A percentile compares a stretch with the other conserved stretches of the same genome.
Evolutionary conservation across 2,329 filamentous ascomycete species (phyloP).

Genomic region (Aspergillus thermomutatus): DNA sequence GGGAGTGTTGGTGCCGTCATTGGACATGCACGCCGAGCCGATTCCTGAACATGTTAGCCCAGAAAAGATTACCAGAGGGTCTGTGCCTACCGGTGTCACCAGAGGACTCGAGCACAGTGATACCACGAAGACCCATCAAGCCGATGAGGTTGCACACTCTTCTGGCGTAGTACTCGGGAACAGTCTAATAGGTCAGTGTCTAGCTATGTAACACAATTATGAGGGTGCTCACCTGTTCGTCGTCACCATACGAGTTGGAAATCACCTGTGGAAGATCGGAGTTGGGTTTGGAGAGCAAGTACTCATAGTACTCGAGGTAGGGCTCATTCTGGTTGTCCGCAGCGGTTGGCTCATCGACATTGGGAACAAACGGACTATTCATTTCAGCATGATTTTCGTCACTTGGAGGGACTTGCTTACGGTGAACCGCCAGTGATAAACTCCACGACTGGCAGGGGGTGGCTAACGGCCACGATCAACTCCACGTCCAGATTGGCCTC

Average conservation of each 20-base stretch:
- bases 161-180: conserved; percentile 59
- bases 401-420: conserved; percentile 1
- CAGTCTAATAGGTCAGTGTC: conserved; percentile 42
- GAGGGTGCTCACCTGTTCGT: conserved; percentile 43
- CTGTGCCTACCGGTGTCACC: conserved; percentile 46
- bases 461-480: conserved; percentile 54
- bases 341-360: conserved; percentile 35
- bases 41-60: conserved; percentile 41
- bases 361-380: conserved; percentile 47
- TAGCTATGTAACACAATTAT: neutral
- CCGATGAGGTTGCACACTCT: conserved; percentile 63
- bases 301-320: conserved; percentile 61
- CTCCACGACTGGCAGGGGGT: conserved; percentile 52
- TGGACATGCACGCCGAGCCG: conserved; percentile 54
- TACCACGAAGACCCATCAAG: conserved; percentile 65
- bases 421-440: conserved; percentile 57
- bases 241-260: conserved; percentile 64
- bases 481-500: conserved; percentile 63
- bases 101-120: conserved; percentile 60
- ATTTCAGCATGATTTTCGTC: neutral
- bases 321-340: conserved; percentile 62
- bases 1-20: conserved; percentile 56
- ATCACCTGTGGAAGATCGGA: conserved; percentile 58
- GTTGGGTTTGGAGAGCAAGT: conserved; percentile 51
- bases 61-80: neutral